phyloP scores from a whole-genome alignment of 495 filamentous ascomycete species.

The Penicillium bialowiezense region DNA sequence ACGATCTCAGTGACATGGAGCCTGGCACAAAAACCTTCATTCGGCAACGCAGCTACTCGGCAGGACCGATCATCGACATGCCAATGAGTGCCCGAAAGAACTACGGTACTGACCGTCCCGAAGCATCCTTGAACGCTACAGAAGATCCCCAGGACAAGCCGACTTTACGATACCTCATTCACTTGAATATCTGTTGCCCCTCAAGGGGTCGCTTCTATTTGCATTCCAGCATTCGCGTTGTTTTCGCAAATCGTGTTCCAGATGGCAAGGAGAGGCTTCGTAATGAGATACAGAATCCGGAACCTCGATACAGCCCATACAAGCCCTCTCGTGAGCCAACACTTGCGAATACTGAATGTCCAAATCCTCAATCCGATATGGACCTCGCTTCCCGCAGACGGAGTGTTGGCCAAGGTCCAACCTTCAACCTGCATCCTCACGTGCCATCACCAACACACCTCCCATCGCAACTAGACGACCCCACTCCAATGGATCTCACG shows the following conservation, averaged over 20 bases:
- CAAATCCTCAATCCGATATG: slow-evolving; percentile 31
- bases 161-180: slow-evolving; percentile 84
- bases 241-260: slow-evolving; percentile 96
- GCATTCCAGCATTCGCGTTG: slow-evolving; percentile 87
- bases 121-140: slow-evolving; percentile 35
- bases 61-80: slow-evolving; percentile 78
- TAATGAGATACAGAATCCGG: slow-evolving; percentile 86
- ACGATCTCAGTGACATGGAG: slow-evolving; percentile 95
- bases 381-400: slow-evolving; percentile 57
- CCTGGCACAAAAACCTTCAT: slow-evolving; percentile 95
- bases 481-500: slow-evolving; percentile 19
- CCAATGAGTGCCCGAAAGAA: slow-evolving; percentile 51
- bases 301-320: slow-evolving; percentile 83
- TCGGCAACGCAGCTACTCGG: slow-evolving; percentile 89
- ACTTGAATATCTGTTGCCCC: slow-evolving; percentile 90
- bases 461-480: slow-evolving; percentile 26
- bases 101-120: slow-evolving; percentile 42
- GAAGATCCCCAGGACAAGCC: slow-evolving; percentile 65
- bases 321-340: slow-evolving; percentile 58
- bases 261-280: slow-evolving; percentile 92
- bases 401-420: slow-evolving; percentile 52
- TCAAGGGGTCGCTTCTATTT: slow-evolving; percentile 82
- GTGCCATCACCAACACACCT: slow-evolving; percentile 8
- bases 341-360: slow-evolving; percentile 5
- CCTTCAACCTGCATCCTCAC: slow-evolving; percentile 12